These are phyloP conservation scores for Apiotrichum veenhuisii DNA, from an alignment of 1,284 basidiomycete species.

Conservation along the genomic window DNA sequence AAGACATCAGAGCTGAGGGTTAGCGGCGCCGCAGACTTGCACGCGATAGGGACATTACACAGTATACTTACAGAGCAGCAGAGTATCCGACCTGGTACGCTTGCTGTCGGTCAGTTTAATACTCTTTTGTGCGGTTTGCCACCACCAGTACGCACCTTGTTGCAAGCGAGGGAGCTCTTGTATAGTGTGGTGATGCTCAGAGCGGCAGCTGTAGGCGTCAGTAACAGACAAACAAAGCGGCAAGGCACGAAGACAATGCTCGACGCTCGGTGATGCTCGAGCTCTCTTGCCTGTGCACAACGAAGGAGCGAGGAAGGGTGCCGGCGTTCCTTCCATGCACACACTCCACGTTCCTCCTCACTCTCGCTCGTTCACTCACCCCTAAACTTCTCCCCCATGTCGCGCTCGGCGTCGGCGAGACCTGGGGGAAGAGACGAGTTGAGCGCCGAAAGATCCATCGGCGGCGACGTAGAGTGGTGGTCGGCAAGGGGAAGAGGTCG, in stretches of 20 bases:
- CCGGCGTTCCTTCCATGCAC: no score
- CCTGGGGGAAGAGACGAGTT: conserved; percentile 44
- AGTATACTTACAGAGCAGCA: conserved; percentile 41
- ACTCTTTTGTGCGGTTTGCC: no score
- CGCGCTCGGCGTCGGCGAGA: conserved; percentile 48
- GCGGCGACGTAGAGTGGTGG: neutral
- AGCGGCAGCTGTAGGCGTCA: conserved; percentile 42
- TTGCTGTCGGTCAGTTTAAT: conserved; percentile 38
- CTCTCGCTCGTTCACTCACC: conserved; percentile 29
- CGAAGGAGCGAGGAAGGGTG: no score
- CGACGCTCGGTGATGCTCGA: no score
- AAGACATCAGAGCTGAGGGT: conserved; percentile 39
- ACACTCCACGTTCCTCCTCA: no score
- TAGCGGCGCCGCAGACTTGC: neutral
- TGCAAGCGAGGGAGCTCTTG: conserved; percentile 46
- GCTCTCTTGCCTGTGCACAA: no score
- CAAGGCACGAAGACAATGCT: no score
- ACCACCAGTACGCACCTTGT: conserved; percentile 41
- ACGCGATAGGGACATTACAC: neutral
- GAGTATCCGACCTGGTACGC: conserved; percentile 50
- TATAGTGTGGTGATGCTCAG: conserved; percentile 50
- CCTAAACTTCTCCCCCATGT: conserved; percentile 52
- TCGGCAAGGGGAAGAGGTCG: neutral
- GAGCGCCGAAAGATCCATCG: conserved; percentile 49
- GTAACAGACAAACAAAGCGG: neutral